Base-by-base conservation (phyloP, 2,329 filamentous ascomycete genomes). In the Fusarium sp. region DNA sequence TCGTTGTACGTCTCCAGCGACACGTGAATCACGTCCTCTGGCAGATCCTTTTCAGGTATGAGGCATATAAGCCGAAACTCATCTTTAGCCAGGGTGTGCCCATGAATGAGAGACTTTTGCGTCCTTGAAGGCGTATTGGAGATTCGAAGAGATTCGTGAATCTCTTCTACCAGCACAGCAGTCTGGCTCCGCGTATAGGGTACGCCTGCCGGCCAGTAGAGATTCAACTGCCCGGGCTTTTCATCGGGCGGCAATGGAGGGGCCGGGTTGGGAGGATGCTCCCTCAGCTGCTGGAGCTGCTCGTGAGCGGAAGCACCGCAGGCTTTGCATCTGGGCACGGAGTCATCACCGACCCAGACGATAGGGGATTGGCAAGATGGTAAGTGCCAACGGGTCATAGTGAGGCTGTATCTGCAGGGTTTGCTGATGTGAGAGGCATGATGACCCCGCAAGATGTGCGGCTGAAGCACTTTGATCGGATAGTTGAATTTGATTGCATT, bases 401-500 rank as follows among this genome's bases (percentile, higher is more conserved):
- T 9, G 14, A 45, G 0, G 20, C 8, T 45, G 14, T 16, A 45
- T 45, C 13, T 4, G 41, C n/a, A 43, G n/a, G 10, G 20, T 39
- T 16, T 45, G 43, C 7, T 45, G 20, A 25, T 45, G 7, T 25
- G 20, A 45, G 41, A 45, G 41, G 41, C 41, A 45, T 45, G 13
- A 45, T 45, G 5, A 16, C 43, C 43, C 43, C 43, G 4, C 43
- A 4, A 25, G 20, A 23, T 23, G 6, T 45, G 41, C 20, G 20
- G 43, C 43, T 25, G 20, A 10, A 13, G 13, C 2, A 25, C 13
- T 2, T 16, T 45, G 7, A 2, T 16, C 43, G 20, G 43, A 25
- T 45, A 45, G 43, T 45, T 45, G 43, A 45, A 45, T 45, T 45
- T 16, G 43, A 25, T 16, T 45, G 43, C 43, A 45, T 45, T 45